These are phyloP conservation scores for Amphicarpaea edgeworthii DNA, from an alignment of 306 rosid genomes.

Conservation along the genomic window DNA sequence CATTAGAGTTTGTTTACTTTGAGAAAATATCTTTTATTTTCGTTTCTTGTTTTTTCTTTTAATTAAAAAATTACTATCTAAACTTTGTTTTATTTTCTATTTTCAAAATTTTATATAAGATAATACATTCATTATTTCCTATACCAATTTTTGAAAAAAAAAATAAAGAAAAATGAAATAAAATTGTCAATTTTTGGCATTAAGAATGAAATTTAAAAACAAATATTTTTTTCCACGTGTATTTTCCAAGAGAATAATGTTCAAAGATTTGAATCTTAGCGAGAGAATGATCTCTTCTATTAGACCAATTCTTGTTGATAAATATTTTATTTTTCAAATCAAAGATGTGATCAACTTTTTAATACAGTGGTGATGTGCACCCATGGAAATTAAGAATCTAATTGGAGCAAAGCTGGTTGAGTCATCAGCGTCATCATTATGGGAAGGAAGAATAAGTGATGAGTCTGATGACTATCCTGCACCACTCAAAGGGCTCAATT, in stretches of 20 bases:
- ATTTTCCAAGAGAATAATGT: no score
- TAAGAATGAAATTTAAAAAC: no score
- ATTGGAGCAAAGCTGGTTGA: conserved; percentile 31
- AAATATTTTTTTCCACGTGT: no score
- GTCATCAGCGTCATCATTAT: conserved; percentile 46
- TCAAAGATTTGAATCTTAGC: no score
- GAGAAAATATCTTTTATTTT: background rate
- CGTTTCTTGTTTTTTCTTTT: background rate
- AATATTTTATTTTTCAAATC: background rate
- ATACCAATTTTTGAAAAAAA: no score
- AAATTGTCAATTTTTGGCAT: no score
- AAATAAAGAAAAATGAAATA: no score
- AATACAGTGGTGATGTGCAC: conserved; percentile 23
- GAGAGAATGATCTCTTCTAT: no score
- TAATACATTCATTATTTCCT: no score
- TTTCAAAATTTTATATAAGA: no score
- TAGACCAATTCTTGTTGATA: no score
- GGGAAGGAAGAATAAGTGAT: conserved; percentile 39
- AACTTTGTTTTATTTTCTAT: no score
- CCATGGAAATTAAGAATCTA: conserved; percentile 46
- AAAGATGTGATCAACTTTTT: background rate
- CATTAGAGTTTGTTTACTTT: background rate
- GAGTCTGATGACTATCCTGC: conserved; percentile 44
- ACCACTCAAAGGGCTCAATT: conserved; percentile 48
- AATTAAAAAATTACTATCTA: background rate